Percentiles rank a stretch among this genome's conserved stretches.
Evolutionary conservation across 148 eudicot species (phyloP).

Genomic region (Polygonum maritimum): DNA sequence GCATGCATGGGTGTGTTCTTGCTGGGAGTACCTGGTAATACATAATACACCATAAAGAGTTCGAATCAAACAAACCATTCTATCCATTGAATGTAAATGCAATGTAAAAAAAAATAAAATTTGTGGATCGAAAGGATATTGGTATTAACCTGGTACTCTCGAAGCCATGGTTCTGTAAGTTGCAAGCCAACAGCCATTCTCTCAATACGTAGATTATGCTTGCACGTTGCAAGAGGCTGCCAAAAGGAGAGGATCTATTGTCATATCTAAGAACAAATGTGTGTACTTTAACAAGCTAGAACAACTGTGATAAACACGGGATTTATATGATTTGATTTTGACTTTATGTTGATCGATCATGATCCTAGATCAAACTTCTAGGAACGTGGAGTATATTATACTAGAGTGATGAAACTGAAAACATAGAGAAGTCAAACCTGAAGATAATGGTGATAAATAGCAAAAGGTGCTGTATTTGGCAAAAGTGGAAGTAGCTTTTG

Average conservation of each 20-base stretch:
- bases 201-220: constrained; percentile 73
- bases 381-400: not conserved
- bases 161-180: constrained; percentile 87
- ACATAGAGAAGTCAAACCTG: constrained; percentile 36
- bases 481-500: constrained; percentile 75
- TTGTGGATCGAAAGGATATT: not conserved
- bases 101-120: not conserved
- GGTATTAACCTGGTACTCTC: constrained; percentile 89
- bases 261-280: not conserved
- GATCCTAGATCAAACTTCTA: too few relatives aligned
- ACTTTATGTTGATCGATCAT: too few relatives aligned
- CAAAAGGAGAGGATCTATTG: not conserved
- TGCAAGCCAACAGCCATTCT: constrained; percentile 86
- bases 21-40: constrained; percentile 74
- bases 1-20: constrained; percentile 97
- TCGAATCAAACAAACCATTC: not conserved
- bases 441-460: constrained; percentile 79
- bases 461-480: constrained; percentile 83
- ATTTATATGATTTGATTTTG: not conserved
- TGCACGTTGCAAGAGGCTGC: constrained; percentile 91
- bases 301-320: too few relatives aligned
- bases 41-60: not conserved
- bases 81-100: not conserved
- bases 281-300: not conserved
- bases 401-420: not conserved